phyloP scores from a whole-genome alignment of 1,139 yeast species.

The Yamadazyma triangularis region DNA sequence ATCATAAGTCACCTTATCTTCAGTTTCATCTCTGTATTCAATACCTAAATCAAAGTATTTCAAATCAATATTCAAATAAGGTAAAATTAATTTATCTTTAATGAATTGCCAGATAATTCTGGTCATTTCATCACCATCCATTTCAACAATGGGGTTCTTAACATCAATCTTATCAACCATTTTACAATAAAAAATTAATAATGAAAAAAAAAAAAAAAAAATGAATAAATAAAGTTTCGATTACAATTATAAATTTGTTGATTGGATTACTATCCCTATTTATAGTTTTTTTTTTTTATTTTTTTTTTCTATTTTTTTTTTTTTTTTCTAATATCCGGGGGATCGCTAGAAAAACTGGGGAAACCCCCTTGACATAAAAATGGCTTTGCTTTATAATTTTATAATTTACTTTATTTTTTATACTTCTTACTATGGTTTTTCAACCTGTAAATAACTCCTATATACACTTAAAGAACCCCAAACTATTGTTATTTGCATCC shows the following conservation, averaged over 20 bases:
- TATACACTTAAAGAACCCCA: too few species aligned
- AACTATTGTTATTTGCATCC: too few species aligned
- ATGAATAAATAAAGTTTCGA: too few species aligned
- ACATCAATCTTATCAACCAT: slow-evolving; percentile 59
- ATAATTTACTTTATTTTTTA: too few species aligned
- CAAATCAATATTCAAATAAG: slow-evolving; percentile 82
- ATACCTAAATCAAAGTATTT: slow-evolving; percentile 90
- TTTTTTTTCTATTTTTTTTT: too few species aligned
- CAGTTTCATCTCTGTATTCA: slow-evolving; percentile 78
- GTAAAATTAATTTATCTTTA: slow-evolving; percentile 75
- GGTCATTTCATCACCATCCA: slow-evolving; percentile 97
- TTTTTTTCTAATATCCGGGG: background rate
- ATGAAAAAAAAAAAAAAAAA: too few species aligned
- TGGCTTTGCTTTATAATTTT: too few species aligned
- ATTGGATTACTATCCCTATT: background rate
- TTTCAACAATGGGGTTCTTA: slow-evolving; percentile 84
- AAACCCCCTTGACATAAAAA: too few species aligned
- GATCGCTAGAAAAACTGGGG: background rate
- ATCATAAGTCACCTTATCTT: slow-evolving; percentile 83
- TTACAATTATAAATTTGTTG: background rate
- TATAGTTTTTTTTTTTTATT: too few species aligned
- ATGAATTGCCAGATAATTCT: slow-evolving; percentile 88
- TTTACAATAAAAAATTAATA: too few species aligned
- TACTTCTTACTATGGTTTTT: too few species aligned
- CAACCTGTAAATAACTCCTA: too few species aligned